These are phyloP conservation scores for Sporothrix luriei DNA, from an alignment of 2,329 filamentous ascomycete genomes.

Conservation along the genomic window DNA sequence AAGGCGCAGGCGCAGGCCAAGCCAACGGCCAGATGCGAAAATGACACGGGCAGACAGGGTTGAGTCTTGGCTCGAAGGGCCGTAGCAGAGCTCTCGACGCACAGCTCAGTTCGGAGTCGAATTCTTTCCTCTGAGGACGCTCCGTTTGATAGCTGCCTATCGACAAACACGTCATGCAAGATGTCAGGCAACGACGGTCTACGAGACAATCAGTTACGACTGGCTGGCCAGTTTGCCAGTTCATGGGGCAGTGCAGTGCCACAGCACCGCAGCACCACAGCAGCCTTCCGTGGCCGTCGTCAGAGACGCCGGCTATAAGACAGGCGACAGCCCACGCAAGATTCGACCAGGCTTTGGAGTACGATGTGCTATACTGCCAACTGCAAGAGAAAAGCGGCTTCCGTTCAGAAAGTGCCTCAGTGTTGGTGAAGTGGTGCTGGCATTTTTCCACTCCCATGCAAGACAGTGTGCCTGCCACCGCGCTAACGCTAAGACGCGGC, in stretches of 20 bases:
- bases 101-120: background rate
- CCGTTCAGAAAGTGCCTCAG: background rate
- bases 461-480: background rate
- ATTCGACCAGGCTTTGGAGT: background rate
- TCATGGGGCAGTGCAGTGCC: conserved; percentile 11
- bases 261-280: no score
- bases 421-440: background rate
- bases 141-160: conserved; percentile 18
- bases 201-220: background rate
- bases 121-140: background rate
- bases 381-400: background rate
- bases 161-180: conserved; percentile 23
- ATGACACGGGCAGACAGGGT: background rate
- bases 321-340: background rate
- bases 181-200: background rate
- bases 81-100: background rate
- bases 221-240: background rate
- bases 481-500: conserved; percentile 13
- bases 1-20: background rate
- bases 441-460: background rate
- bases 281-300: conserved; percentile 19
- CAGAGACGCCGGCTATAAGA: conserved; percentile 2
- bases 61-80: background rate
- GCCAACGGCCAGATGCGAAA: background rate
- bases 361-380: no score